phyloP scores from a whole-genome alignment of 371 early-diverging fungal genomes.

The Sporodiniella umbellata region DNA sequence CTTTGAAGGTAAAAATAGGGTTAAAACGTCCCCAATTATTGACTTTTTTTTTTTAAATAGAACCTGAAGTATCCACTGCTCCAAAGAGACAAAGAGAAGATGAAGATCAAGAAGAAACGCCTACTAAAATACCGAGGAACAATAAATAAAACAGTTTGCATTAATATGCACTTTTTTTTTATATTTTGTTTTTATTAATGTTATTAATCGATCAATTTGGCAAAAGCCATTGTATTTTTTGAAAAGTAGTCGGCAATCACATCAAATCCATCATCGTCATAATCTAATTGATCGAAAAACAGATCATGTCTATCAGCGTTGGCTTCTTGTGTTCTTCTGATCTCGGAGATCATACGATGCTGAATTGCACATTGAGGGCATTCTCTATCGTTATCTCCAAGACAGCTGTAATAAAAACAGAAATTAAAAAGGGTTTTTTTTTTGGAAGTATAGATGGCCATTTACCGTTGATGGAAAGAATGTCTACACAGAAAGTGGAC shows the following conservation, averaged over 20 bases:
- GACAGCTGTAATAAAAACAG: slow-evolving; percentile 36
- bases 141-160: too few relatives aligned
- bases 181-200: too few relatives aligned
- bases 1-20: slow-evolving; percentile 16
- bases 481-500: slow-evolving; percentile 93
- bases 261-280: slow-evolving; percentile 79
- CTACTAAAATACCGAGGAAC: too few relatives aligned
- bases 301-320: slow-evolving; percentile 75
- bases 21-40: not conserved
- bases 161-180: too few relatives aligned
- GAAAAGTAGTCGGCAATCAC: slow-evolving; percentile 88
- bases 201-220: slow-evolving; percentile 62
- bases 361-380: slow-evolving; percentile 89
- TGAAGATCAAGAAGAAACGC: not conserved
- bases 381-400: slow-evolving; percentile 74
- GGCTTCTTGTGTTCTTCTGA: slow-evolving; percentile 72
- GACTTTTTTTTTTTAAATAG: not conserved
- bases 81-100: not conserved
- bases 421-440: not conserved
- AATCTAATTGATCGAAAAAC: slow-evolving; percentile 77
- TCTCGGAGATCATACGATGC: slow-evolving; percentile 76
- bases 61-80: not conserved
- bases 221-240: slow-evolving; percentile 81
- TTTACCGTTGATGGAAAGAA: slow-evolving; percentile 85
- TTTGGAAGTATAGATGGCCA: slow-evolving; percentile 10